Percentiles rank a stretch among this genome's conserved stretches.
phyloP scores from a whole-genome alignment of 768 basidiomycete genomes.

The Termitomyces sp. region DNA sequence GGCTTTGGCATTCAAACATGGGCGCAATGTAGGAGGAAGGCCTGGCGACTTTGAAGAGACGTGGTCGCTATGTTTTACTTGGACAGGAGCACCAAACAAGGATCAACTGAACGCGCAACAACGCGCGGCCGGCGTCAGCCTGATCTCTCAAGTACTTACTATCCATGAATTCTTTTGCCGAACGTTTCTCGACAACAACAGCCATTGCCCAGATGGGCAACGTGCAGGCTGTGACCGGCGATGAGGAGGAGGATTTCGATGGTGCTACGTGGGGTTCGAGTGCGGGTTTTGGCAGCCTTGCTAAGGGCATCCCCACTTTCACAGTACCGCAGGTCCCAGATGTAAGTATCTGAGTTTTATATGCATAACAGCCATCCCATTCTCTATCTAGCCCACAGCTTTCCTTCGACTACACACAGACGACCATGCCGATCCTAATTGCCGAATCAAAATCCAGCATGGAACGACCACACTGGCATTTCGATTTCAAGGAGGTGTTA shows the following conservation, averaged over 20 bases:
- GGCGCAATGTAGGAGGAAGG: not conserved
- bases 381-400: constrained; percentile 62
- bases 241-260: constrained; percentile 60
- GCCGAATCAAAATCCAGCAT: constrained; percentile 97
- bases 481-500: constrained; percentile 93
- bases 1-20: constrained; percentile 15
- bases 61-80: constrained; percentile 4
- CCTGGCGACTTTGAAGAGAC: not conserved
- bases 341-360: constrained; percentile 40
- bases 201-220: constrained; percentile 42
- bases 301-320: constrained; percentile 69
- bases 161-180: constrained; percentile 68
- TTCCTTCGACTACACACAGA: constrained; percentile 94
- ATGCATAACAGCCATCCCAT: constrained; percentile 1
- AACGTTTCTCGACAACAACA: constrained; percentile 58
- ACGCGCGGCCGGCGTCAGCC: constrained; percentile 41
- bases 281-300: constrained; percentile 75
- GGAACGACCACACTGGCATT: constrained; percentile 98
- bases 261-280: constrained; percentile 79
- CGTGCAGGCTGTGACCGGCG: constrained; percentile 41
- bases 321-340: constrained; percentile 68
- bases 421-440: constrained; percentile 89
- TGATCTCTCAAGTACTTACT: constrained; percentile 11
- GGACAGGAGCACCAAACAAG: constrained; percentile 23
- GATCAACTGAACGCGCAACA: constrained; percentile 29